Conservation (phyloP, 805 yeast species). For the Scheffersomyces stipitis region DNA sequence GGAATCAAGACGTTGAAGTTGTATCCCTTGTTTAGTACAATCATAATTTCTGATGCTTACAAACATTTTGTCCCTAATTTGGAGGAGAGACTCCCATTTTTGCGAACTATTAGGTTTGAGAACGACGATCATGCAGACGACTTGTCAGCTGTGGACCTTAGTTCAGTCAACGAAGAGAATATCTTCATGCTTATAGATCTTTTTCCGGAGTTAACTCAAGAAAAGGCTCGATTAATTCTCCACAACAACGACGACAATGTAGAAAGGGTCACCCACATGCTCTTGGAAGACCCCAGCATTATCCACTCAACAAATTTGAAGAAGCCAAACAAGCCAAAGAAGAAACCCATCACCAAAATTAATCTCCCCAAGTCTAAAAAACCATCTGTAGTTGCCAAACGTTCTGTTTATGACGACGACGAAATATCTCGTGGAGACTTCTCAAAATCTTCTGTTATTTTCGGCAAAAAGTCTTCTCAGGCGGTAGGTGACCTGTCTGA, state of each 20-base stretch:
- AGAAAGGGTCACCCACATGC: slow-evolving; percentile 54
- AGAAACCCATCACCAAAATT: slow-evolving; percentile 1
- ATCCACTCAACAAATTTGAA: slow-evolving; percentile 17
- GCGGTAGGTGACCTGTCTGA: slow-evolving; percentile 19
- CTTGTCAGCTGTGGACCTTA: slow-evolving; percentile 1
- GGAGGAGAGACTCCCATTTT: slow-evolving; percentile 49
- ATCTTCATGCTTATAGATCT: slow-evolving; percentile 50
- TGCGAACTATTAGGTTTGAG: slow-evolving; percentile 24
- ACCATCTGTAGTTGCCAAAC: slow-evolving; percentile 5
- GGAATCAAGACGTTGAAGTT: slow-evolving; percentile 42
- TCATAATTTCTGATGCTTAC: slow-evolving; percentile 50
- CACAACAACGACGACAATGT: slow-evolving; percentile 48
- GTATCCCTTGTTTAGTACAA: slow-evolving; percentile 56
- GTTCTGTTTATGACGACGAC: slow-evolving; percentile 28
- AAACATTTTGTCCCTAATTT: slow-evolving; percentile 51
- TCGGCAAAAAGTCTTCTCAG: slow-evolving; percentile 32
- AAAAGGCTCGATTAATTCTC: slow-evolving; percentile 51
- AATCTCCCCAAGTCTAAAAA: slow-evolving; percentile 1
- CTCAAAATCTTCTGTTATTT: slow-evolving; percentile 20
- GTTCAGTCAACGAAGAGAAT: slow-evolving; percentile 30
- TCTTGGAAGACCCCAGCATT: slow-evolving; percentile 62
- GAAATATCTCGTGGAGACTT: slow-evolving; percentile 28
- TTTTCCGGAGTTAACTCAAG: slow-evolving; percentile 60
- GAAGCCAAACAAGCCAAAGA: slow-evolving; percentile 2
- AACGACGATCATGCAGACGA: slow-evolving; percentile 5